These are phyloP conservation scores for Lentinus brumalis DNA, from an alignment of 768 basidiomycete genomes.

Conservation along the genomic window DNA sequence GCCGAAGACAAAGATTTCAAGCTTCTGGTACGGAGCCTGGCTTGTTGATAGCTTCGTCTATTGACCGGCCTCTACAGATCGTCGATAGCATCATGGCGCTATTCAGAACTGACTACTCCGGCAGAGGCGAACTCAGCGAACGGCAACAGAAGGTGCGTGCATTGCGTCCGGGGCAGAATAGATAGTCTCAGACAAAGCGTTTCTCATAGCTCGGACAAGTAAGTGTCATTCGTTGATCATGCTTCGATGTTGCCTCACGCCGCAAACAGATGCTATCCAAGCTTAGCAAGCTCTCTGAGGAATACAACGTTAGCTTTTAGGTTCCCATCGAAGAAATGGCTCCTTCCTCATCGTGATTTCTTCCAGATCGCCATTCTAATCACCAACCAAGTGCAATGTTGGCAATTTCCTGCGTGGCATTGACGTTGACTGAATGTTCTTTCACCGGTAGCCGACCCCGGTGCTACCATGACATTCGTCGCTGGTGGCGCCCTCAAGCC, in stretches of 20 bases:
- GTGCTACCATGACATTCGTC: slow-evolving; percentile 93
- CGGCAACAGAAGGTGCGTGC: slow-evolving; percentile 79
- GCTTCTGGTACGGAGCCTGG: slow-evolving; percentile 53
- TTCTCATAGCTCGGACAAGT: slow-evolving; percentile 77
- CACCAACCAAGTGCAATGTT: slow-evolving; percentile 93
- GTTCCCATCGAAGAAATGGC: slow-evolving; percentile 6
- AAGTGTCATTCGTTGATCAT: not conserved
- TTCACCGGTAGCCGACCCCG: slow-evolving; percentile 75
- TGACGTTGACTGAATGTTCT: not conserved
- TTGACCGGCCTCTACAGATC: slow-evolving; percentile 50
- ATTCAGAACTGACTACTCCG: slow-evolving; percentile 92
- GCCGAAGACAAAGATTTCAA: slow-evolving; percentile 88
- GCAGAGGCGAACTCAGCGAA: slow-evolving; percentile 92
- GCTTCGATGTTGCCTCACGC: not conserved
- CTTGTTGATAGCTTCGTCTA: not conserved
- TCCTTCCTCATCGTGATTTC: slow-evolving; percentile 16
- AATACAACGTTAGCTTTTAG: slow-evolving; percentile 67
- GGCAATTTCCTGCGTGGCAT: slow-evolving; percentile 15
- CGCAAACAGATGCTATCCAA: slow-evolving; percentile 79
- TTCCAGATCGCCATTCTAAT: slow-evolving; percentile 78
- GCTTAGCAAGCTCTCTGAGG: slow-evolving; percentile 88
- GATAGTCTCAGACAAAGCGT: too few relatives aligned
- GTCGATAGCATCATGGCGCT: slow-evolving; percentile 97
- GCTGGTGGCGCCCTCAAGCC: slow-evolving; percentile 92
- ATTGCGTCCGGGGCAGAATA: not conserved